These are phyloP conservation scores for Macroventuria anomochaeta DNA, from an alignment of 2,329 filamentous ascomycete genomes.

Conservation along the genomic window DNA sequence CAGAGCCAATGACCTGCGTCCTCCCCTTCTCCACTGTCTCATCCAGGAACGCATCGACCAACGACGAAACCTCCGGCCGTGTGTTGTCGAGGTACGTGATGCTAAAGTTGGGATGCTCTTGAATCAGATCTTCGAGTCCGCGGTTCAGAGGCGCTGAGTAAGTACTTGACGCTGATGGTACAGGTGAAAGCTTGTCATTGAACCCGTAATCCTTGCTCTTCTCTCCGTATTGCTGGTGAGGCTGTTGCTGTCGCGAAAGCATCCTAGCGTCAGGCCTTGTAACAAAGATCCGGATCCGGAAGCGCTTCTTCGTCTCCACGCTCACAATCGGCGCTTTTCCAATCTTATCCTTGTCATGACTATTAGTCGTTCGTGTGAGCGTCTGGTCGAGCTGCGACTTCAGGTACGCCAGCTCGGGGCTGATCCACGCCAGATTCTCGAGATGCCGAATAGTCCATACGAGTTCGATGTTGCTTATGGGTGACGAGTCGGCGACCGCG, in stretches of 20 bases:
- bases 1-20: slow-evolving; percentile 33
- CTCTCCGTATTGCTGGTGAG: slow-evolving; percentile 4
- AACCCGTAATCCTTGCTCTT: slow-evolving; percentile 1
- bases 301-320: slow-evolving; percentile 9
- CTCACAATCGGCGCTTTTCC: neutral
- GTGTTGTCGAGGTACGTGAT: slow-evolving; percentile 30
- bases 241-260: neutral
- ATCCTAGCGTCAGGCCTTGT: slow-evolving; percentile 13
- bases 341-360: neutral
- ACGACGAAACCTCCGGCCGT: slow-evolving; percentile 19
- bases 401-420: slow-evolving; percentile 25
- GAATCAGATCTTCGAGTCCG: slow-evolving; percentile 15
- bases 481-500: slow-evolving; percentile 14
- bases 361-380: neutral
- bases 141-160: slow-evolving; percentile 6
- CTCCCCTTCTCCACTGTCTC: slow-evolving; percentile 25
- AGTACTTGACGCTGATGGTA: neutral
- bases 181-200: slow-evolving; percentile 1
- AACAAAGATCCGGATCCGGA: slow-evolving; percentile 27
- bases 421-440: slow-evolving; percentile 32
- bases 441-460: slow-evolving; percentile 34
- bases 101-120: slow-evolving; percentile 23
- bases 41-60: slow-evolving; percentile 26
- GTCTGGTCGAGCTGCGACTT: slow-evolving; percentile 19
- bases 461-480: slow-evolving; percentile 25